Evolutionary conservation across 129 eudicot species (phyloP).

Genomic region (Saposhnikovia divaricata): DNA sequence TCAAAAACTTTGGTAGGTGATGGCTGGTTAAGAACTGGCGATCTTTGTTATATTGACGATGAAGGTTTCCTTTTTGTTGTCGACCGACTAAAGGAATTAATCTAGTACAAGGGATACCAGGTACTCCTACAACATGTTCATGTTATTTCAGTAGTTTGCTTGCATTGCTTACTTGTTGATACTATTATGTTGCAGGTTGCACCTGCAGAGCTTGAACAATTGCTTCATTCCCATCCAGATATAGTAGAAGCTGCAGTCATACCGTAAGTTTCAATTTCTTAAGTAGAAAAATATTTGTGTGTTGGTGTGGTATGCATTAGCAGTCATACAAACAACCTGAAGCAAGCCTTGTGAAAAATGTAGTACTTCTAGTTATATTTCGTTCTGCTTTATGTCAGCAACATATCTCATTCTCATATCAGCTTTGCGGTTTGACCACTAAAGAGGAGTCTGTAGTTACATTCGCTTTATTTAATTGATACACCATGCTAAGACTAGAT

Average conservation of each 20-base stretch:
- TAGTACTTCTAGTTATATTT: not conserved
- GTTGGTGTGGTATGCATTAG: not conserved
- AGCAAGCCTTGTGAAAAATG: not conserved
- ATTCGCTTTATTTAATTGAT: not conserved
- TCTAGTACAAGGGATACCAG: conserved; percentile 41
- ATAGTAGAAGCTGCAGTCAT: conserved; percentile 35
- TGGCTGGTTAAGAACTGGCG: conserved; percentile 35
- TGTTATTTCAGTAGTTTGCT: not conserved
- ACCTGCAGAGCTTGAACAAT: conserved; percentile 32
- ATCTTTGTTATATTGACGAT: conserved; percentile 26
- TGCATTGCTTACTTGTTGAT: not conserved
- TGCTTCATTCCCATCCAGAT: conserved; percentile 29
- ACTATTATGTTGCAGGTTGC: conserved; percentile 20
- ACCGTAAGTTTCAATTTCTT: conserved; percentile 10
- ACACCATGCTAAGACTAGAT: not conserved
- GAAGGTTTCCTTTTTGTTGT: conserved; percentile 31
- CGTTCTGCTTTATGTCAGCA: not conserved
- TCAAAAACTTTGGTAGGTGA: conserved; percentile 12
- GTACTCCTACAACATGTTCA: not conserved
- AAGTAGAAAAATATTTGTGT: not conserved
- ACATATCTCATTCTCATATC: not conserved
- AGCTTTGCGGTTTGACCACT: not conserved
- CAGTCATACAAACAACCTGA: not conserved
- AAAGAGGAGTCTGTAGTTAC: not conserved
- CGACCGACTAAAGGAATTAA: conserved; percentile 32